A percentile compares a stretch with the other conserved stretches of the same genome.
These are phyloP conservation scores for Hypoxylon sp. DNA, from an alignment of 2,329 filamentous ascomycete species.

Conservation along the genomic window DNA sequence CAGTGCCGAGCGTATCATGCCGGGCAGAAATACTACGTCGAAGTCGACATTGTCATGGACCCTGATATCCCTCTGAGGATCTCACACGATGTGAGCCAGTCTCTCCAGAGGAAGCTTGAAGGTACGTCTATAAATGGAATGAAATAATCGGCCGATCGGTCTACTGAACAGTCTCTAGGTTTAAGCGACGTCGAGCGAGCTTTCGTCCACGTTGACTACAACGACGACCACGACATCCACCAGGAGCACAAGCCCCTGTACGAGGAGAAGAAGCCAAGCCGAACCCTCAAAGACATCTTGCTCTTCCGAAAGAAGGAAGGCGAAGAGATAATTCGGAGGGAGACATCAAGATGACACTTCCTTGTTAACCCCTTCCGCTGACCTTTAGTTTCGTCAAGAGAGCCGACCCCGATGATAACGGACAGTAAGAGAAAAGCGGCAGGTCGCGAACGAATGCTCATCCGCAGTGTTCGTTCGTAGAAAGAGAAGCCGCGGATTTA, in stretches of 20 bases:
- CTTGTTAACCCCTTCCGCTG: not conserved
- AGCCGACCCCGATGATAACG: not conserved
- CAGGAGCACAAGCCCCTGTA: conserved; percentile 63
- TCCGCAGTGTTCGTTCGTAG: not conserved
- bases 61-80: conserved; percentile 67
- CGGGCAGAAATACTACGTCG: conserved; percentile 73
- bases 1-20: conserved; percentile 72
- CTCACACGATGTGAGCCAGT: conserved; percentile 73
- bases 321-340: conserved; percentile 24
- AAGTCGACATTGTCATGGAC: conserved; percentile 74
- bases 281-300: conserved; percentile 57
- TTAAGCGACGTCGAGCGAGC: conserved; percentile 59
- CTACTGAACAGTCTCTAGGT: conserved; percentile 33
- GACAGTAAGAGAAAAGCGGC: not conserved
- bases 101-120: conserved; percentile 73
- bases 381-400: not conserved
- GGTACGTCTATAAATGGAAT: conserved; percentile 51
- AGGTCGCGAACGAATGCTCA: not conserved
- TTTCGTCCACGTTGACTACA: conserved; percentile 64
- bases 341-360: conserved; percentile 12
- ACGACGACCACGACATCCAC: conserved; percentile 59
- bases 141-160: not conserved
- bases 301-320: conserved; percentile 51
- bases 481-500: conserved; percentile 6
- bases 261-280: conserved; percentile 53